These are phyloP conservation scores for Ustilago crameri DNA, from an alignment of 1,284 basidiomycete genomes.

Conservation along the genomic window DNA sequence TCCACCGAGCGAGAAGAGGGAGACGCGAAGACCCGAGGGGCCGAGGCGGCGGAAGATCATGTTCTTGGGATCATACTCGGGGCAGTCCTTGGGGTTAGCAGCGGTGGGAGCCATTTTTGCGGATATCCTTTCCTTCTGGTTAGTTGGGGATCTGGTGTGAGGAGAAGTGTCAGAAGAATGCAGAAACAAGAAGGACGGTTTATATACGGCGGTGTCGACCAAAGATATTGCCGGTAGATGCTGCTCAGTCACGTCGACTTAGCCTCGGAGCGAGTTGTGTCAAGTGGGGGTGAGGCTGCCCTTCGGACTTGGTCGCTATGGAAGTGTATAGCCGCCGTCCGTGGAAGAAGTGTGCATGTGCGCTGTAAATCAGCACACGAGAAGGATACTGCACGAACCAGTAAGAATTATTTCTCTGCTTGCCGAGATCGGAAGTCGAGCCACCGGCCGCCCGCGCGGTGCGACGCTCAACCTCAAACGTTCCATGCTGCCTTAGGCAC, in stretches of 20 bases:
- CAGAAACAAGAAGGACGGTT: background rate
- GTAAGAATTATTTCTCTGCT: background rate
- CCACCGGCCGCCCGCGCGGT: slow-evolving; percentile 21
- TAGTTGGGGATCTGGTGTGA: background rate
- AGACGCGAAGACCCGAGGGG: slow-evolving; percentile 52
- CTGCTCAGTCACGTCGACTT: no score
- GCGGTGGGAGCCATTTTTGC: slow-evolving; percentile 48
- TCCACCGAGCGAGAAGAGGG: slow-evolving; percentile 54
- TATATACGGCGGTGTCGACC: no score
- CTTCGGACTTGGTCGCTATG: no score
- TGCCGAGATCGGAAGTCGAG: slow-evolving; percentile 13
- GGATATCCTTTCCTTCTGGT: background rate
- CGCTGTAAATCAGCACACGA: background rate
- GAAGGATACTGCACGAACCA: slow-evolving; percentile 23
- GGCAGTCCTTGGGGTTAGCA: slow-evolving; percentile 51
- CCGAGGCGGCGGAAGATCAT: slow-evolving; percentile 60
- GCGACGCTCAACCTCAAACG: no score
- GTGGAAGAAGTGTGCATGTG: no score
- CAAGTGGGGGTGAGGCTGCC: no score
- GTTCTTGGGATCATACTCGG: slow-evolving; percentile 59
- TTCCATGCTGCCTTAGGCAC: no score
- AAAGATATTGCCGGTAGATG: no score
- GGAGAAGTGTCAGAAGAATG: background rate
- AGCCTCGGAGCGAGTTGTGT: no score
- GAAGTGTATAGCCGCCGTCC: background rate